Evolutionary conservation across 768 basidiomycete species (phyloP).

Genomic region (Multifurca ochricompacta): DNA sequence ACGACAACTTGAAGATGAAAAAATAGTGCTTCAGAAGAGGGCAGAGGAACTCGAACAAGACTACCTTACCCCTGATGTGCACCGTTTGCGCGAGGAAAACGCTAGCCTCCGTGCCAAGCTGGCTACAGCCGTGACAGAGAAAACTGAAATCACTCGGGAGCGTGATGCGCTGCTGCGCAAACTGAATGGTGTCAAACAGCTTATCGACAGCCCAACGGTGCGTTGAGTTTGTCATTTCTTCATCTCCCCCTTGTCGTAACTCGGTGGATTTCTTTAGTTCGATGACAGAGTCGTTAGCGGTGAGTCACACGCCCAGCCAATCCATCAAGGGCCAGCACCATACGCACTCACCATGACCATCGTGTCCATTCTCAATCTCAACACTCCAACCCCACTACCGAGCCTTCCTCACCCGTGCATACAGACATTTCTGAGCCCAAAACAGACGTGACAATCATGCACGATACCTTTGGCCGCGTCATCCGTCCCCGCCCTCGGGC

Average conservation of each 20-base stretch:
- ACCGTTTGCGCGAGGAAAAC: slow-evolving; percentile 18
- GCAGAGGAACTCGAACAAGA: slow-evolving; percentile 33
- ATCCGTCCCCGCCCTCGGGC: neutral
- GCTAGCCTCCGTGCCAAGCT: slow-evolving; percentile 4
- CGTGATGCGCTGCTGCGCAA: slow-evolving; percentile 11
- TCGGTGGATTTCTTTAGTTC: neutral
- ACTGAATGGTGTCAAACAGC: slow-evolving; percentile 9
- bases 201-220: slow-evolving; percentile 1
- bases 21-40: slow-evolving; percentile 24
- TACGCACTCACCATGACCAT: neutral
- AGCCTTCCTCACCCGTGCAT: neutral
- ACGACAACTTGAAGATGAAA: slow-evolving; percentile 24
- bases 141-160: slow-evolving; percentile 4
- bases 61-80: slow-evolving; percentile 17
- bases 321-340: neutral
- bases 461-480: slow-evolving; percentile 7
- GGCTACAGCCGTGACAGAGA: slow-evolving; percentile 5
- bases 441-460: slow-evolving; percentile 6
- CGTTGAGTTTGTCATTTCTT: neutral
- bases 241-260: neutral
- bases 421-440: slow-evolving; percentile 6
- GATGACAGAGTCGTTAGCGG: neutral
- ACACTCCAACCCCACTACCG: neutral
- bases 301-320: neutral
- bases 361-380: neutral